phyloP scores from a whole-genome alignment of 345 rosid species.

The Brassica incana region DNA sequence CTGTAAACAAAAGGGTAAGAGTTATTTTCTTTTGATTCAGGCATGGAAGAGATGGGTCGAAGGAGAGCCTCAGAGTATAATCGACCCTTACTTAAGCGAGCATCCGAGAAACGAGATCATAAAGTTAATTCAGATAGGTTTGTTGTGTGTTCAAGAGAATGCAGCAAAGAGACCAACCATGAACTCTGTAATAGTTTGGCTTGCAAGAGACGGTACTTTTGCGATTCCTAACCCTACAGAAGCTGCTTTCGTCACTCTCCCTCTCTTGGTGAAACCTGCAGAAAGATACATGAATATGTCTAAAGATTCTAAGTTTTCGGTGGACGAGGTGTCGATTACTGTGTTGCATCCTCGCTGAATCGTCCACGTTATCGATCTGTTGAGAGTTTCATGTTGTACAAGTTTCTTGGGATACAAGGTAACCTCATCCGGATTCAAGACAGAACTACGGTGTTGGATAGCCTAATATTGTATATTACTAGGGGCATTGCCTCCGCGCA shows the following conservation, averaged over 20 bases:
- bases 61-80: constrained; percentile 41
- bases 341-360: constrained; percentile 26
- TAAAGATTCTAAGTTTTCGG: background rate
- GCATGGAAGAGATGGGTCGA: constrained; percentile 60
- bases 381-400: background rate
- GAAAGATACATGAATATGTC: background rate
- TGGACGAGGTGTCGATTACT: constrained; percentile 27
- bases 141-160: constrained; percentile 59
- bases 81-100: constrained; percentile 44
- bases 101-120: constrained; percentile 39
- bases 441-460: background rate
- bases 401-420: background rate
- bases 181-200: constrained; percentile 51
- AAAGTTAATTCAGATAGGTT: constrained; percentile 53
- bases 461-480: background rate
- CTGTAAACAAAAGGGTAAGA: background rate
- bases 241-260: constrained; percentile 45
- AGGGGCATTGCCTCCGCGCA: too few species aligned
- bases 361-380: background rate
- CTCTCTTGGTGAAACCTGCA: constrained; percentile 9
- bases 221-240: constrained; percentile 46
- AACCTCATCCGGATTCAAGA: background rate
- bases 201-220: constrained; percentile 38
- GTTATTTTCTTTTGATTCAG: constrained; percentile 19
- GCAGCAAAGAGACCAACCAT: constrained; percentile 54